Evolutionary conservation across 179 eudicot species (phyloP), one percentile per base, ranked within the genome.

Genomic region (Beta macrorhiza): DNA sequence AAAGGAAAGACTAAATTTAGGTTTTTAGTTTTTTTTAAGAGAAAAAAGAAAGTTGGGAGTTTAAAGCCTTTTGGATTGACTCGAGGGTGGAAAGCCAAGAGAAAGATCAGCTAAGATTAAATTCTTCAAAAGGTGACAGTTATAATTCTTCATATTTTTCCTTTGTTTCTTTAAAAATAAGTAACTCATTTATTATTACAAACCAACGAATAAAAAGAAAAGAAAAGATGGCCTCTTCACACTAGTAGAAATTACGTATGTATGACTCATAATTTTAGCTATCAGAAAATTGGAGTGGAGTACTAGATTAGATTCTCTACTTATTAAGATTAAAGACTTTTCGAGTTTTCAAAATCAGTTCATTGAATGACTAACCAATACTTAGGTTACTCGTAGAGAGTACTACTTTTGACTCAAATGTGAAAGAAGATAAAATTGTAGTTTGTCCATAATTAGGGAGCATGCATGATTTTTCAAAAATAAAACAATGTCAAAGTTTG

Each of bases 21-120:
- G 78, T 80, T 45, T 8, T 8, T 71, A 8, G 19, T 7, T 1
- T 55, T 55, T 74, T 72, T 8, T 9, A 37, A 19, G 32, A 25
- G 2, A 72, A 81, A 53, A 59, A 15, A 17, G 78, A 63, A 80
- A 77, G 78, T 51, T 78, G 56, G 65, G 70, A 25, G 65, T 62
- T 68, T 58, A 17, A 84, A 84, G 85, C 80, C 78, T 59, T 82
- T 83, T 90, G 93, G 92, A 91, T 91, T 91, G 92, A 91, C 93
- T 90, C 93, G 93, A 89, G 93, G 89, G 87, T 82, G 78, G 71
- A 58, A 20, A 37, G 42, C 42, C 42, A 37, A 19, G 53, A 49
- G 53, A 49, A 49, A 49, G 57, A 67, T 44, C 32, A 29, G 32
- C 59, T n/a, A 75, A 17, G 76, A 25, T 44, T 68, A 4, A 22